phyloP scores from a whole-genome alignment of 352 stramenopile genomes.

The Thraustochytrium striatum region DNA sequence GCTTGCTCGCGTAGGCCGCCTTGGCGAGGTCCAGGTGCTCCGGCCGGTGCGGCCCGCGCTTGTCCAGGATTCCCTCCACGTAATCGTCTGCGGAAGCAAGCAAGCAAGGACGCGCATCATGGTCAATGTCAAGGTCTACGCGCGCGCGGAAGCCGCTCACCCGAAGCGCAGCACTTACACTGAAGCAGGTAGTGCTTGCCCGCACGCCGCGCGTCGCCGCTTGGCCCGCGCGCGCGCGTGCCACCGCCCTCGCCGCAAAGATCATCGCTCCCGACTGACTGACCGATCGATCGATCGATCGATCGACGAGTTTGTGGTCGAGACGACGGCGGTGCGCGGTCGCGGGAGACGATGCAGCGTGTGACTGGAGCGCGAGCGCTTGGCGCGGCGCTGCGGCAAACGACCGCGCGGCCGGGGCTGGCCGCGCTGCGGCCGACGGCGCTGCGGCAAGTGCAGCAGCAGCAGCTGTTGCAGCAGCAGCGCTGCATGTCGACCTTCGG shows the following conservation, averaged over 20 bases:
- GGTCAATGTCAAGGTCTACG: background rate
- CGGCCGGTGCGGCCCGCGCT: slow-evolving; percentile 42
- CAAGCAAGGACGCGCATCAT: background rate
- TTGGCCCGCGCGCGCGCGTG: background rate
- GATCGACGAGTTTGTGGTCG: too few relatives aligned
- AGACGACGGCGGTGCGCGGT: too few relatives aligned
- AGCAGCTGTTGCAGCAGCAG: too few relatives aligned
- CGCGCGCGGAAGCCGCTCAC: background rate
- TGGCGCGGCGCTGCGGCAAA: too few relatives aligned
- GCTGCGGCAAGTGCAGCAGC: too few relatives aligned
- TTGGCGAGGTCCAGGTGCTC: slow-evolving; percentile 36
- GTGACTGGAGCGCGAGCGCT: too few relatives aligned
- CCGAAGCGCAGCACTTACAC: background rate
- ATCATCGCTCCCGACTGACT: background rate
- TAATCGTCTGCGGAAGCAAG: slow-evolving; percentile 44
- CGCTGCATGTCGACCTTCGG: too few relatives aligned
- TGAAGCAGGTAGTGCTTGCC: slow-evolving; percentile 43
- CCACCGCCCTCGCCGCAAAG: background rate
- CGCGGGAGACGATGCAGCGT: too few relatives aligned
- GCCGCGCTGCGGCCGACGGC: too few relatives aligned
- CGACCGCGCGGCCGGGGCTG: too few relatives aligned
- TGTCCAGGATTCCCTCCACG: slow-evolving; percentile 49
- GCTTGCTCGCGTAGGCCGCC: background rate
- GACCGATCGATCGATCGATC: too few relatives aligned
- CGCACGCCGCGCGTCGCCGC: background rate